phyloP scores from a whole-genome alignment of 2,329 filamentous ascomycete genomes.

The Curvularia hawaiiensis region DNA sequence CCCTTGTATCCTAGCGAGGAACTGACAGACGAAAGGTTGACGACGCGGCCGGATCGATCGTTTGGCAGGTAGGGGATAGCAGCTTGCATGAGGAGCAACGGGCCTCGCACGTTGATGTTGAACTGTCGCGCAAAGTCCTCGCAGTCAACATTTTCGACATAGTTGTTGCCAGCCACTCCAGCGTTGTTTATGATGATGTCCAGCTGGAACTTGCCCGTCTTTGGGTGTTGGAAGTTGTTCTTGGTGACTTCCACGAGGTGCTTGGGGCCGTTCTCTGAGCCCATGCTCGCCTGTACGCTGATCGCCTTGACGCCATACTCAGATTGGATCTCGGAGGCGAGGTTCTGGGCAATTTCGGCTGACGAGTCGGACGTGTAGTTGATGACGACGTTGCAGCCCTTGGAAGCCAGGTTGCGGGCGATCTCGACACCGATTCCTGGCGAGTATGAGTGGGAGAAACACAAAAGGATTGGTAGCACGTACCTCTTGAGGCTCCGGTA shows the following conservation, averaged over 20 bases:
- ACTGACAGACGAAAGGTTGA: slow-evolving; percentile 66
- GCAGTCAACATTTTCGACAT: slow-evolving; percentile 64
- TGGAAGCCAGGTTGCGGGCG: slow-evolving; percentile 72
- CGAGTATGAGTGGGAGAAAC: slow-evolving; percentile 6
- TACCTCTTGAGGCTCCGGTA: slow-evolving; percentile 80
- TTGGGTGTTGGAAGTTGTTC: slow-evolving; percentile 62
- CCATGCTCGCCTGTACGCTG: slow-evolving; percentile 73
- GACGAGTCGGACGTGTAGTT: slow-evolving; percentile 74
- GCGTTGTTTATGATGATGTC: slow-evolving; percentile 92
- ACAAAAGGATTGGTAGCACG: background rate
- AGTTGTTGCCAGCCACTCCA: slow-evolving; percentile 69
- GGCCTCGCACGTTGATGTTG: slow-evolving; percentile 81
- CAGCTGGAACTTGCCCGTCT: slow-evolving; percentile 66
- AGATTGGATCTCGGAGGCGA: slow-evolving; percentile 61
- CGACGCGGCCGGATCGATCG: slow-evolving; percentile 69
- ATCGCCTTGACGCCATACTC: slow-evolving; percentile 65
- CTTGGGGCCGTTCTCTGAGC: slow-evolving; percentile 63
- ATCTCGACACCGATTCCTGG: slow-evolving; percentile 74
- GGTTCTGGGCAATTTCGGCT: slow-evolving; percentile 54
- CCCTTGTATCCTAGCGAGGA: slow-evolving; percentile 62
- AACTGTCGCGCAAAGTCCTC: slow-evolving; percentile 75
- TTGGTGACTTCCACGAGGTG: slow-evolving; percentile 64
- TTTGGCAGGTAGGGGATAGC: slow-evolving; percentile 70
- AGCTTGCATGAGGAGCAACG: slow-evolving; percentile 77
- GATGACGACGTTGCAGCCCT: slow-evolving; percentile 71